These are phyloP conservation scores for Fragaria iinumae DNA, from an alignment of 306 rosid genomes.

Conservation along the genomic window DNA sequence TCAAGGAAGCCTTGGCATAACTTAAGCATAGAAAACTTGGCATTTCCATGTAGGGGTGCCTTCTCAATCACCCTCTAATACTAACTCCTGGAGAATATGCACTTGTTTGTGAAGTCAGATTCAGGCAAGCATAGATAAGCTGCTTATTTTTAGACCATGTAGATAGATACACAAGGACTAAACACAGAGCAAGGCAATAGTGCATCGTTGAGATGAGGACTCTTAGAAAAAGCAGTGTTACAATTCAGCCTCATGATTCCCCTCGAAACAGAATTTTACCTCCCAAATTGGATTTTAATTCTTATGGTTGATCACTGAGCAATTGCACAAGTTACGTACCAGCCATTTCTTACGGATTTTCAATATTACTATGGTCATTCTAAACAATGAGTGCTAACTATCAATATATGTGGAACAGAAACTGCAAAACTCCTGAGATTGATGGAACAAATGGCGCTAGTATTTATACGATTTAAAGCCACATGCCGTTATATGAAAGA, in stretches of 20 bases:
- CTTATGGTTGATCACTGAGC: neutral
- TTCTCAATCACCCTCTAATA: neutral
- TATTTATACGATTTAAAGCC: slow-evolving; percentile 37
- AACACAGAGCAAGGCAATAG: neutral
- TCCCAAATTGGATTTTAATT: neutral
- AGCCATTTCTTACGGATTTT: neutral
- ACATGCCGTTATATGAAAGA: slow-evolving; percentile 16
- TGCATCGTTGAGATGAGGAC: neutral
- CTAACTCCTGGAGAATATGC: neutral
- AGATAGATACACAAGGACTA: neutral
- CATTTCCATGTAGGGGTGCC: neutral
- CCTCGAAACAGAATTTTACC: neutral
- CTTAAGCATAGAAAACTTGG: neutral
- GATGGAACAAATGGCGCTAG: slow-evolving; percentile 41
- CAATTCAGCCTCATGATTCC: neutral
- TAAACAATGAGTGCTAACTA: neutral
- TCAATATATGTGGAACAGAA: slow-evolving; percentile 15
- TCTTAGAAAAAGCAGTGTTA: neutral
- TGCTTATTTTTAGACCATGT: too few relatives aligned
- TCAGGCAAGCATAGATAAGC: neutral
- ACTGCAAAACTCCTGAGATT: slow-evolving; percentile 38
- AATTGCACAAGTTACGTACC: neutral
- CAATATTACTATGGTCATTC: neutral
- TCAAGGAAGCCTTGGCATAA: neutral
- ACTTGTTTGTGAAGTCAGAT: neutral